phyloP scores from a whole-genome alignment of 495 filamentous ascomycete species.

The Acidiella bohemica region DNA sequence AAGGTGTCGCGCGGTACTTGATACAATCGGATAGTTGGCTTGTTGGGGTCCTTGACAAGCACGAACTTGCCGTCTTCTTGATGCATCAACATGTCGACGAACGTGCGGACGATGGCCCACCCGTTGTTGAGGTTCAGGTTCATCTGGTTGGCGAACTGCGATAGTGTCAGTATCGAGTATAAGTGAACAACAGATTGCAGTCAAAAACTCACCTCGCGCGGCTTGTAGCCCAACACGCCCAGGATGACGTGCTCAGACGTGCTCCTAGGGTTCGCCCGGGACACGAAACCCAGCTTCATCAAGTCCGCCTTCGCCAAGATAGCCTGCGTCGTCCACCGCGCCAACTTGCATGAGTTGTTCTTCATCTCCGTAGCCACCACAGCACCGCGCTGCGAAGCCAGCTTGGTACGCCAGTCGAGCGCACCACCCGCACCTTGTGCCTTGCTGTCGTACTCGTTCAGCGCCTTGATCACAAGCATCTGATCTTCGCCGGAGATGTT shows the following conservation, averaged over 20 bases:
- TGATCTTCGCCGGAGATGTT: constrained; percentile 76
- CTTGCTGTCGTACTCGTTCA: constrained; percentile 98
- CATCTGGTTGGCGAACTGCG: constrained; percentile 81
- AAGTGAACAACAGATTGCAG: background rate
- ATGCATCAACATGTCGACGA: constrained; percentile 76
- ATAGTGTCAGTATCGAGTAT: background rate
- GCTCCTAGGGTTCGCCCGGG: constrained; percentile 77
- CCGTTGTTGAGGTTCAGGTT: constrained; percentile 91
- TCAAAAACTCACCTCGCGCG: constrained; percentile 43
- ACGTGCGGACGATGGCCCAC: constrained; percentile 97
- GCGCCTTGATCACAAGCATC: constrained; percentile 79
- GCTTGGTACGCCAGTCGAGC: constrained; percentile 89
- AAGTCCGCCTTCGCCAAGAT: constrained; percentile 89
- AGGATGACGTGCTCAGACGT: constrained; percentile 86
- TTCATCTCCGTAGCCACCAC: constrained; percentile 99
- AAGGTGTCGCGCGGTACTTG: constrained; percentile 77
- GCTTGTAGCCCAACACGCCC: constrained; percentile 93
- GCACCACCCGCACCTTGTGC: constrained; percentile 88
- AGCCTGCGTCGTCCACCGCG: constrained; percentile 88
- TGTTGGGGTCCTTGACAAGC: constrained; percentile 83
- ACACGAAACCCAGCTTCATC: constrained; percentile 98
- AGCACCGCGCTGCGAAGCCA: constrained; percentile 82
- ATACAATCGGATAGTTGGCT: constrained; percentile 82
- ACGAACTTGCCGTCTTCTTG: constrained; percentile 61
- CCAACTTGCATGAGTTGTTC: constrained; percentile 98